Conservation (phyloP, 2,329 filamentous ascomycete species). For the Pseudogymnoascus sp. region DNA sequence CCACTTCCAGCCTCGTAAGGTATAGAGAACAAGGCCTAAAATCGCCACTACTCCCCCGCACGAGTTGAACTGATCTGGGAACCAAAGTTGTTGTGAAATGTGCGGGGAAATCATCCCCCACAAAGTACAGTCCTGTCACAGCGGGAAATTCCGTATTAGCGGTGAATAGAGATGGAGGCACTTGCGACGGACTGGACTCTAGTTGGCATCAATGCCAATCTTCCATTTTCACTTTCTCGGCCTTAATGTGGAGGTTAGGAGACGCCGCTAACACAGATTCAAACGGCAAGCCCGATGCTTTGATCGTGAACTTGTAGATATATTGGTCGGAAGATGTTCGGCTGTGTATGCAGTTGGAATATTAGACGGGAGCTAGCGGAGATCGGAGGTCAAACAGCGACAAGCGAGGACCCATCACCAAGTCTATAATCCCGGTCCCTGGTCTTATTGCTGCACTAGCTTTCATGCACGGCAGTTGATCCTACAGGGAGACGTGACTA, state of each 20-base stretch:
- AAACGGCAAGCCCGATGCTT: background rate
- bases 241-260: background rate
- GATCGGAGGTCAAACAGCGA: background rate
- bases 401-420: background rate
- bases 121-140: background rate
- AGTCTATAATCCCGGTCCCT: too few relatives aligned
- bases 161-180: background rate
- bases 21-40: background rate
- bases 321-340: background rate
- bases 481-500: background rate
- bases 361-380: background rate
- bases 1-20: background rate
- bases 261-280: background rate
- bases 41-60: background rate
- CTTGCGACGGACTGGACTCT: background rate
- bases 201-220: background rate
- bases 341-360: background rate
- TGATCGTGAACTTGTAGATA: background rate
- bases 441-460: background rate
- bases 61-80: background rate
- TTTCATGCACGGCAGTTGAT: background rate
- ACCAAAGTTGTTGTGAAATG: background rate
- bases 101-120: background rate
- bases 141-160: background rate
- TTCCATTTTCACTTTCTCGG: background rate